Evolutionary conservation across 116 monocot species (phyloP), one percentile per base, ranked within the genome.

Genomic region (Phalaenopsis hybrid): DNA sequence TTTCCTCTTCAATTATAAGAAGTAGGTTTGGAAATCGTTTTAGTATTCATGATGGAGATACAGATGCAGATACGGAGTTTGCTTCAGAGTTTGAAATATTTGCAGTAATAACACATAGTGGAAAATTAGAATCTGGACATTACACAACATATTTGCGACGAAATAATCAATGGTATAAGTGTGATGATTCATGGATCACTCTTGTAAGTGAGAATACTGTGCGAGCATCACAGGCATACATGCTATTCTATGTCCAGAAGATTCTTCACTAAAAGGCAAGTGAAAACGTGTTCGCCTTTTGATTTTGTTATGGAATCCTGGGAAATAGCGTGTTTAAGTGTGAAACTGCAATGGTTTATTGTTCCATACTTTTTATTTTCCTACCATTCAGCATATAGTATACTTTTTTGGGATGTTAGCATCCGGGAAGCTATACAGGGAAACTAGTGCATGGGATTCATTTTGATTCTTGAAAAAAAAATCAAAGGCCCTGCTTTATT

Each of bases 211-310:
- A 94, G 74, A 89, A 59, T 28, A 77, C 82, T 50, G 94, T 94
- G 33, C 87, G 94, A 79, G 81, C 92, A 28, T 87, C 94, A 68
- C 94, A 94, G 80, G 92, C 91, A 41, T 94, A 94, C 80, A 94
- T 92, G 95, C 80, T 95, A 43, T 92, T 95, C 82, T 95, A 95
- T 79, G 90, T 90, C 43, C 92, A 95, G 79, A 95, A 91, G 79
- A 77, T 89, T 82, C 85, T 92, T 74, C 86, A 86, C 57, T 95
- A 89, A 75, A 89, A 85, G 52, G 92, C 90, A 81, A 94, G 81
- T 72, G 86, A 92, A 45, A 82, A 81, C 61, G 79, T 74, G 46
- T 77, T 61, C 82, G 72, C 82, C 50, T 81, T 67, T 33, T 84
- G 83, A 84, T 73, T 82, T 84, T 31, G 4, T 46, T 31, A 61